Base-by-base conservation (phyloP, 306 rosid species). In the Cucumis sativus region DNA sequence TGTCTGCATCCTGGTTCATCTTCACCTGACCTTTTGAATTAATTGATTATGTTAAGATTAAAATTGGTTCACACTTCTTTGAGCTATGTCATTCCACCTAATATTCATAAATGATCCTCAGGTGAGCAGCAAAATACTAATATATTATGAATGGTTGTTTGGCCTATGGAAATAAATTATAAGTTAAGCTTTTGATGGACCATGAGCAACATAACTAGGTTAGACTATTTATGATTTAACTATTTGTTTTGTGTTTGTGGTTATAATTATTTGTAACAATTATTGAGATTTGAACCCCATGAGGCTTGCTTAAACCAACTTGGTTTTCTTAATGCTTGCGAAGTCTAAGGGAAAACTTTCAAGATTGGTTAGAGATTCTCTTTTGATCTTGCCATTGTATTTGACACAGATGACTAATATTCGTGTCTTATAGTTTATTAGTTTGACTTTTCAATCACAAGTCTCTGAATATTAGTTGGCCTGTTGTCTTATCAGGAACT, bases 101-200 rank as follows among this genome's bases (percentile, higher is more conserved):
- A 45, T 71, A 45, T 71, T 47, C 55, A 25, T 71, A 23, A 47
- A 49, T 47, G 76, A 13, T 47, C 76, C 51, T 49, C 13, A 41
- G 76, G 56, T 71, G 76, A 71, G 40, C 76, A 23, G 17, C 59
- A 47, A 17, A 25, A 71, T 40, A 41, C 59, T 71, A 71, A 13
- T 71, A 47, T 71, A 71, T 71, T 71, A 71, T 71, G 35, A 49
- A 47, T 47, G 76, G 76, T 71, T 45, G 76, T 71, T 71, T 23
- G 41, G 49, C 39, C 57, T 47, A 70, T 14, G 55, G 49, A 71
- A 71, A 68, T 40, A 68, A 40, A 68, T 7, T 5, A 43, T 41
- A 2, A 1, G 59, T 11, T 15, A 45, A 23, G 15, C 15, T 71
- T 70, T 40, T 49, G 35, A 47, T 71, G 76, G 76, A 25, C n/a